A percentile compares a stretch with the other conserved stretches of the same genome.
These are phyloP conservation scores for Coemansia sp. DNA, from an alignment of 192 early-diverging fungal genomes.

Conservation along the genomic window DNA sequence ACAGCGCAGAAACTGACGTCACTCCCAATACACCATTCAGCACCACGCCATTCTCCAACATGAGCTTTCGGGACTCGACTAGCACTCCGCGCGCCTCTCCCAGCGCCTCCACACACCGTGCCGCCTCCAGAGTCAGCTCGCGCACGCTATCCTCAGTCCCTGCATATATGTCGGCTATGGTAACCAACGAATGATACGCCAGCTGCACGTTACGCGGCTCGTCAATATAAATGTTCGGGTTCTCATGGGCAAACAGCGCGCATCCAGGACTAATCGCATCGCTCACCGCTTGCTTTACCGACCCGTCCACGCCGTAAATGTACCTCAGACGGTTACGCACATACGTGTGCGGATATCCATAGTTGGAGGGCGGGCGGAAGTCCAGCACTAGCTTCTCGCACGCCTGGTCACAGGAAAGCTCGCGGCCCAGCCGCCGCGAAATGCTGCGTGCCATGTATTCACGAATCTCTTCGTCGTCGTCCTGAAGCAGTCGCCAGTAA, in stretches of 20 bases:
- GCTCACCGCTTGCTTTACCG: slow-evolving; percentile 8
- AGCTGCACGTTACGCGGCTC: slow-evolving; percentile 65
- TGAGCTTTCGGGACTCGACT: slow-evolving; percentile 10
- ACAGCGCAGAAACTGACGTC: slow-evolving; percentile 32
- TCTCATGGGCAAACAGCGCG: slow-evolving; percentile 78
- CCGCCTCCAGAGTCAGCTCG: background rate
- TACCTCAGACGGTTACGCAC: slow-evolving; percentile 39
- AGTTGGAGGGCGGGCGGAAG: slow-evolving; percentile 48
- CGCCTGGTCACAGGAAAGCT: slow-evolving; percentile 50
- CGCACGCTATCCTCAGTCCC: background rate
- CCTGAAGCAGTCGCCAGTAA: slow-evolving; percentile 60
- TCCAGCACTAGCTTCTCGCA: slow-evolving; percentile 59
- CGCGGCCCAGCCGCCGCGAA: slow-evolving; percentile 42
- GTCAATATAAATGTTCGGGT: slow-evolving; percentile 74
- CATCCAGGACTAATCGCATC: slow-evolving; percentile 44
- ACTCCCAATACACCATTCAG: slow-evolving; percentile 20
- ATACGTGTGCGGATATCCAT: slow-evolving; percentile 35
- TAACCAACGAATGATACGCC: slow-evolving; percentile 45
- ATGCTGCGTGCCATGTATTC: slow-evolving; percentile 64
- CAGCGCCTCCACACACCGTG: slow-evolving; percentile 36
- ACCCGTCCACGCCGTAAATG: slow-evolving; percentile 14
- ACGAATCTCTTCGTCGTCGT: slow-evolving; percentile 78
- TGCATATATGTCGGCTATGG: slow-evolving; percentile 13
- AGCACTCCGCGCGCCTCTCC: slow-evolving; percentile 20
- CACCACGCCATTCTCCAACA: slow-evolving; percentile 10